Base-by-base conservation (phyloP, 257 asterid genomes). In the Solanum okadae region DNA sequence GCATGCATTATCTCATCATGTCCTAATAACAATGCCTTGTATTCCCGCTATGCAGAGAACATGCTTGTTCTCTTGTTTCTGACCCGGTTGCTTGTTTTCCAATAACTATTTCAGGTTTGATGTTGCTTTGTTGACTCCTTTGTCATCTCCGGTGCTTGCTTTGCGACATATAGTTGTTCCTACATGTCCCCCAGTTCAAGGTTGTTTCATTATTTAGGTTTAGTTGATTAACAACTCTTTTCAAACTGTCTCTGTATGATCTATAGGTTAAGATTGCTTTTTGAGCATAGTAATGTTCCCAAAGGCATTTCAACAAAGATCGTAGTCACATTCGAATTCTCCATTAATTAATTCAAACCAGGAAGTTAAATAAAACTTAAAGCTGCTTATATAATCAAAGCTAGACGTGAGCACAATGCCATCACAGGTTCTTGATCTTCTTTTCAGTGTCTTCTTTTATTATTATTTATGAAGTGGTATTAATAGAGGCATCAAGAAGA, bases 61-160 rank as follows among this genome's bases (percentile, higher is more conserved):
- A 10, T 16, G 38, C 33, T 40, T n/a, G 40, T 25, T 81, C 42
- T 81, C 68, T 81, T 81, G 42, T 81, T 81, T 81, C 88, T 73
- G 83, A 91, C 78, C 81, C 65, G 84, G 56, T 71, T 77, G 89
- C 79, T 92, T 77, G 22, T 86, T 46, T 87, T 75, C 67, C 87
- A 49, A 84, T 65, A 81, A 56, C 67, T 46, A 88, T 90, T 93
- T 72, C 96, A 97, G 99, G 99, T 94, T 93, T 91, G 98, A 95
- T 92, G 94, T 97, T 91, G 98, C 98, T 91, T 79, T 87, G 33
- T 92, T 97, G 87, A 86, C 93, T 75, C 92, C 95, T 87, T 79
- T 93, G 86, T 87, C 94, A 71, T 92, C 98, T 29, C 99, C 98
- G 46, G 98, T 97, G 86, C 94, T 97, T 88, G 91, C 98, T 83